These are phyloP conservation scores for Quercus dentata DNA, from an alignment of 306 rosid species.

Conservation along the genomic window DNA sequence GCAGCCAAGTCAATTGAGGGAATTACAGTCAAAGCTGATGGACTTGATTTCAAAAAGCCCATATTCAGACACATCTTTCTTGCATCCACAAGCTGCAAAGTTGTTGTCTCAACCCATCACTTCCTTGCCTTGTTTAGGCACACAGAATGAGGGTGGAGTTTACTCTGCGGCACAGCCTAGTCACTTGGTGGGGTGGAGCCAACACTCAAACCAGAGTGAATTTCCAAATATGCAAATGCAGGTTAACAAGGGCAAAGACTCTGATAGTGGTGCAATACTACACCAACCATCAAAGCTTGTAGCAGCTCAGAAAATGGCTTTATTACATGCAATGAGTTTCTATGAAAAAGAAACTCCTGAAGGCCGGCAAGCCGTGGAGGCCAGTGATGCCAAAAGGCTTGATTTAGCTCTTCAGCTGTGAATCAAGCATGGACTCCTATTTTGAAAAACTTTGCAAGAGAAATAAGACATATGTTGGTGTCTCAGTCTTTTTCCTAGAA, in stretches of 20 bases:
- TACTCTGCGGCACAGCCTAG: not conserved
- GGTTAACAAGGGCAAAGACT: not conserved
- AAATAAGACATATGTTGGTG: not conserved
- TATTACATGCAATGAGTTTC: slow-evolving; percentile 4
- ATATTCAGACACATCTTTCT: not conserved
- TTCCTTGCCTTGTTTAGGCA: not conserved
- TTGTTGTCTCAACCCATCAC: not conserved
- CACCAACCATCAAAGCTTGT: not conserved
- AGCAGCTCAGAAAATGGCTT: not conserved
- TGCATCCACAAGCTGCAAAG: slow-evolving; percentile 7
- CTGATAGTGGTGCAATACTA: not conserved
- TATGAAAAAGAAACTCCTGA: not conserved
- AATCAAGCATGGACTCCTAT: not conserved
- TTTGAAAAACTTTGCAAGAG: not conserved
- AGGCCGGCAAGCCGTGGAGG: slow-evolving; percentile 1
- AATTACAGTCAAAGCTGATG: slow-evolving; percentile 5
- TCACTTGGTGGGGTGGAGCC: not conserved
- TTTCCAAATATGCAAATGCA: not conserved
- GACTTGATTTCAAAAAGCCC: slow-evolving; percentile 10
- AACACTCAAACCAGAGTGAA: not conserved
- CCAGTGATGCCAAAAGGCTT: slow-evolving; percentile 22
- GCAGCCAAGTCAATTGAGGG: slow-evolving; percentile 3
- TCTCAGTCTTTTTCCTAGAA: not conserved
- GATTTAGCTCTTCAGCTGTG: slow-evolving; percentile 36
- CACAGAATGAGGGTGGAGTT: not conserved